phyloP scores from a whole-genome alignment of 257 asterid genomes.

The Lithospermum erythrorhizon region DNA sequence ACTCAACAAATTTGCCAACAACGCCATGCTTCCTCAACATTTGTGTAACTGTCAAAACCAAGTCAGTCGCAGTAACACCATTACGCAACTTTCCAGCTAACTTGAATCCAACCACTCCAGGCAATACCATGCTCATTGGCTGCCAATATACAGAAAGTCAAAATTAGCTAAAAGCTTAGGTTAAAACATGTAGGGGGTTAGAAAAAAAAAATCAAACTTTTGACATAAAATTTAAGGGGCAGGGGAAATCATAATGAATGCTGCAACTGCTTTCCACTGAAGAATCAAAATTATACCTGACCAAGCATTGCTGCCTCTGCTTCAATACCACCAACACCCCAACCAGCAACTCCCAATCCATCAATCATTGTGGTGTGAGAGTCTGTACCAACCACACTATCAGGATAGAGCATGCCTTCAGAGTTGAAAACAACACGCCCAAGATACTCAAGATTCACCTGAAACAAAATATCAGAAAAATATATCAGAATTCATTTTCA shows the following conservation, averaged over 20 bases:
- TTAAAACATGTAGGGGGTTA: not conserved
- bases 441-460: constrained; percentile 95
- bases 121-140: constrained; percentile 98
- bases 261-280: no score
- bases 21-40: constrained; percentile 87
- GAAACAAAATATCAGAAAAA: constrained; percentile 11
- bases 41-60: constrained; percentile 79
- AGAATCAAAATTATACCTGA: constrained; percentile 36
- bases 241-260: no score
- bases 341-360: constrained; percentile 94
- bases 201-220: not conserved
- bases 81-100: constrained; percentile 60
- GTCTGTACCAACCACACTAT: constrained; percentile 95
- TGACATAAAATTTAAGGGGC: not conserved
- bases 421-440: constrained; percentile 85
- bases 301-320: constrained; percentile 99
- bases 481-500: constrained; percentile 1
- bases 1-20: constrained; percentile 81
- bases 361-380: constrained; percentile 98
- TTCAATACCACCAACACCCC: constrained; percentile 99
- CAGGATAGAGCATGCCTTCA: constrained; percentile 81
- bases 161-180: not conserved
- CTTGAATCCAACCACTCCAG: constrained; percentile 93
- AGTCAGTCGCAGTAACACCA: constrained; percentile 87
- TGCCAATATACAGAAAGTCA: constrained; percentile 14